Evolutionary conservation across 1,139 yeast genomes (phyloP).

Genomic region (Scheffersomyces titani): DNA sequence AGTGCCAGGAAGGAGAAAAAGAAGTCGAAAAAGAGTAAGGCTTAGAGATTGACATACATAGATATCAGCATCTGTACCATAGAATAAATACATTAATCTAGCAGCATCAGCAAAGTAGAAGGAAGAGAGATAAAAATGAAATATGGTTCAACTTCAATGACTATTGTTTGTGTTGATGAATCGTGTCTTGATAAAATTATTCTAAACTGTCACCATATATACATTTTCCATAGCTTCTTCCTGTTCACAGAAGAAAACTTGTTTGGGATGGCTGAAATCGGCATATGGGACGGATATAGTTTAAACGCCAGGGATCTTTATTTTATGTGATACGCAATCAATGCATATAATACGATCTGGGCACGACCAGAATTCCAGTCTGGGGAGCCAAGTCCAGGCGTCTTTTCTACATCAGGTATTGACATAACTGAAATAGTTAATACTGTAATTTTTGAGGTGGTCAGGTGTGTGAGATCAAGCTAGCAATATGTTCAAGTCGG

Average conservation of each 20-base stretch:
- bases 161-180: not conserved
- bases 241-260: too few species aligned
- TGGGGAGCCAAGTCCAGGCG: not conserved
- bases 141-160: not conserved
- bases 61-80: not conserved
- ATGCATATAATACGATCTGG: not conserved
- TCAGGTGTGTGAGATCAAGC: not conserved
- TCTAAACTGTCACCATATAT: too few species aligned
- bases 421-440: not conserved
- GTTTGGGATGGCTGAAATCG: not conserved
- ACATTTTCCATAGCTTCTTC: too few species aligned
- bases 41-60: not conserved
- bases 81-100: not conserved
- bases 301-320: not conserved
- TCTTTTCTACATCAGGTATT: not conserved
- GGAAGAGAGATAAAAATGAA: not conserved
- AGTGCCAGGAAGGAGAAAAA: conserved; percentile 14
- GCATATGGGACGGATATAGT: not conserved
- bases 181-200: too few species aligned
- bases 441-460: not conserved
- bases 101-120: not conserved
- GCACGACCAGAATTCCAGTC: not conserved
- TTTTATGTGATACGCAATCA: not conserved
- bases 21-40: conserved; percentile 11
- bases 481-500: not conserved